phyloP scores from a whole-genome alignment of 768 basidiomycete species.

The Omphalotus guepiniiformis region DNA sequence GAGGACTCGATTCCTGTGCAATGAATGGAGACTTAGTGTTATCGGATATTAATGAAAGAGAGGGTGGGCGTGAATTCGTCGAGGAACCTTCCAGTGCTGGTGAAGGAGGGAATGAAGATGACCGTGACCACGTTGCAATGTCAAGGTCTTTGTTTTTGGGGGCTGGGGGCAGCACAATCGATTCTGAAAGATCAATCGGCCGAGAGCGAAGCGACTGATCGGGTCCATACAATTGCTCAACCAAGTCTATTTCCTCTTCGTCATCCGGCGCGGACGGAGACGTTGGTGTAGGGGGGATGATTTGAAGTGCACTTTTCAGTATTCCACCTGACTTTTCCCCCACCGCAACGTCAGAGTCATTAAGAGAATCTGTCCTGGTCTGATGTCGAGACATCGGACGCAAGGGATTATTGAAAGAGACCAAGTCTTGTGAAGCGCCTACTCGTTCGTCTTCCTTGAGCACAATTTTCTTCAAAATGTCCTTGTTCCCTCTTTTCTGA shows the following conservation, averaged over 20 bases:
- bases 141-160: conserved; percentile 91
- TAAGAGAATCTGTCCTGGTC: conserved; percentile 18
- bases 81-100: conserved; percentile 15
- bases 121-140: conserved; percentile 75
- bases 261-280: conserved; percentile 29
- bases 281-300: conserved; percentile 20
- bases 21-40: background rate
- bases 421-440: conserved; percentile 55
- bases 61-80: conserved; percentile 14
- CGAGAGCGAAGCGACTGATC: conserved; percentile 67
- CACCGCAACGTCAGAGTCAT: conserved; percentile 26
- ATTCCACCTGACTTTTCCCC: conserved; percentile 22
- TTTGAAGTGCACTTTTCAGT: conserved; percentile 17
- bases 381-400: conserved; percentile 16
- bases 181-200: conserved; percentile 76
- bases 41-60: conserved; percentile 9
- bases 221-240: conserved; percentile 90
- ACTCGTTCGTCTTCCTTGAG: conserved; percentile 58
- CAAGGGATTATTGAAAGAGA: conserved; percentile 33
- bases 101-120: conserved; percentile 44
- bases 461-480: conserved; percentile 75
- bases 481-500: conserved; percentile 74
- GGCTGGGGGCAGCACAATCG: conserved; percentile 73
- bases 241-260: conserved; percentile 92
- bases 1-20: background rate